Percentiles rank a stretch among this genome's conserved stretches.
These are phyloP conservation scores for Turritis glabra DNA, from an alignment of 345 rosid species.

Conservation along the genomic window DNA sequence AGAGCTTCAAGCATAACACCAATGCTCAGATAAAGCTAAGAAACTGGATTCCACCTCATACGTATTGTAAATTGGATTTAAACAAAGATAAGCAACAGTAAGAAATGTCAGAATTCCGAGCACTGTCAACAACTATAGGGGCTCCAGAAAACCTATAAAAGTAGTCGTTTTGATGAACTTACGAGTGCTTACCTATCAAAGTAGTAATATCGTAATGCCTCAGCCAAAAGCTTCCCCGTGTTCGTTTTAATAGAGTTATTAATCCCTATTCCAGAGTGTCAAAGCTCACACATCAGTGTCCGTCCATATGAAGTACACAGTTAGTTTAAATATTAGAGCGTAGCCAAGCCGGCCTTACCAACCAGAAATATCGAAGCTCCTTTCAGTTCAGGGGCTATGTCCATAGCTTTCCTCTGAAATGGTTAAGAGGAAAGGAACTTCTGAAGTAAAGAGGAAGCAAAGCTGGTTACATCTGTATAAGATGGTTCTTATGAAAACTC, in stretches of 20 bases:
- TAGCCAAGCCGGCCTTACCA: slow-evolving; percentile 53
- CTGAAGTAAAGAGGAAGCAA: slow-evolving; percentile 5
- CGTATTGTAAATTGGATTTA: neutral
- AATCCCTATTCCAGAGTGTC: slow-evolving; percentile 48
- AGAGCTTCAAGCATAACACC: slow-evolving; percentile 6
- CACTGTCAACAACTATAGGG: neutral
- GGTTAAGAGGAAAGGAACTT: slow-evolving; percentile 22
- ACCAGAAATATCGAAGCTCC: slow-evolving; percentile 84
- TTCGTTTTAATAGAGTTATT: slow-evolving; percentile 57
- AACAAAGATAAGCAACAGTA: slow-evolving; percentile 1
- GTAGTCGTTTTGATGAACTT: neutral
- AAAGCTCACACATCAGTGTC: slow-evolving; percentile 31
- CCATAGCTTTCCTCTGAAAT: slow-evolving; percentile 70
- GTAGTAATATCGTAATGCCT: slow-evolving; percentile 65
- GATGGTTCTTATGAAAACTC: slow-evolving; percentile 13
- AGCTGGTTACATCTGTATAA: neutral
- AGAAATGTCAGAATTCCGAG: neutral
- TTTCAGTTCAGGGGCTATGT: slow-evolving; percentile 56
- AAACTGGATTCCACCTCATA: neutral
- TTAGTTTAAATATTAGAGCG: neutral
- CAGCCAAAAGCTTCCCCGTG: slow-evolving; percentile 70
- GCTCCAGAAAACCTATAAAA: neutral
- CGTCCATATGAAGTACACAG: neutral
- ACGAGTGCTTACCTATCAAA: slow-evolving; percentile 66
- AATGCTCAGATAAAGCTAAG: neutral